Evolutionary conservation across 23 red algal species (phyloP), one percentile per base, ranked within the genome.

Genomic region (Pyropia haitanensis): DNA sequence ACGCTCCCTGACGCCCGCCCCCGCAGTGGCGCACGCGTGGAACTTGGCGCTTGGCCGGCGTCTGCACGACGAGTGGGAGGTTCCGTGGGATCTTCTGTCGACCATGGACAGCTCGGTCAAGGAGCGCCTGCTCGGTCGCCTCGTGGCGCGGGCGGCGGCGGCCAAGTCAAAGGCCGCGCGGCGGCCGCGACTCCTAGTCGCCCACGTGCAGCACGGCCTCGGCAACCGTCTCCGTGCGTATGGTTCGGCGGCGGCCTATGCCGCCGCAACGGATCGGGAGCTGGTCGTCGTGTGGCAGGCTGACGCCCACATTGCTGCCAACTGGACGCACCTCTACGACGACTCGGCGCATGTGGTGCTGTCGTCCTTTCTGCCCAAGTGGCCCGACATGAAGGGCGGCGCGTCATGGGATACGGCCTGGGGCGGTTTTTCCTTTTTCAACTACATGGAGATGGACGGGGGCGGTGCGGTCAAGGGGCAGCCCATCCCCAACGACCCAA

Each of bases 161-260:
- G 25, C 71, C 24, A 57, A 75, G 31, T 58, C 25, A 0, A 9
- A 3, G 17, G 15, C 55, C 59, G 79, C 30, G 8, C 16, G 34
- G 23, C 33, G 26, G 16, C 34, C 55, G 27, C 64, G 69, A 5
- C 26, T 91, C 22, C 32, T 91, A 14, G 67, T 91, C 15, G 61
- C 57, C 19, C 77, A 91, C 46, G 62, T 59, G 32, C 70, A 74
- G 68, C 78, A 91, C 26, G 87, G 87, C 18, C 71, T 91, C 29
- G 87, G 87, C 49, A 82, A 82, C 60, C 71, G 87, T 18, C 67
- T 91, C 30, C 87, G 70, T 34, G 87, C 87, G 12, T 49, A 75
- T 31, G 87, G 58, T 3, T 77, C 70, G 26, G 61, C 77, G 3
- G 58, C 75, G 71, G 69, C 87, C 31, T 83, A 83, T 71, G 76